Conservation (phyloP, 2,329 filamentous ascomycete species). For the Botrytis aclada region DNA sequence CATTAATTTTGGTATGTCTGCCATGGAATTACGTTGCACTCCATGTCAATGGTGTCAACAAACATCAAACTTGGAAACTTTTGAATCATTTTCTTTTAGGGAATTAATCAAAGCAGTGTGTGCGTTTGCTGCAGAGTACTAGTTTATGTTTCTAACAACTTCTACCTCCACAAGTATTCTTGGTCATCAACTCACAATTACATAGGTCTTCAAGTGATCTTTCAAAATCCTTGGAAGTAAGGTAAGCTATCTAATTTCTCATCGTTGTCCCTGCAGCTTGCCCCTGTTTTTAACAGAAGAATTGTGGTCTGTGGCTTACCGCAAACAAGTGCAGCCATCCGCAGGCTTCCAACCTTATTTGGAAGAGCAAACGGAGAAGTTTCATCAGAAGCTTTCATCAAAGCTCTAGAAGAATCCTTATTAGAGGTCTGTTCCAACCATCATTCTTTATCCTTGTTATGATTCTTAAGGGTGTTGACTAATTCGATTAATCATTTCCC, state of each 20-base stretch:
- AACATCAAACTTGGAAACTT: constrained; percentile 8
- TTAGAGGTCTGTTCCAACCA: constrained; percentile 8
- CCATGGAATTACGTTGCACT: not conserved
- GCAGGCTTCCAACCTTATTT: constrained; percentile 25
- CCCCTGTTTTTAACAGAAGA: constrained; percentile 20
- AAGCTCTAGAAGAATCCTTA: constrained; percentile 18
- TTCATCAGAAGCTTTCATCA: constrained; percentile 15
- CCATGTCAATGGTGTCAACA: not conserved
- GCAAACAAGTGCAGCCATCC: constrained; percentile 29
- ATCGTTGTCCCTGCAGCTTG: constrained; percentile 18
- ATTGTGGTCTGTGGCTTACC: constrained; percentile 25
- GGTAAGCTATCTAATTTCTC: not conserved
- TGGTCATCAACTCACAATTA: not conserved
- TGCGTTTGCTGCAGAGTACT: not conserved
- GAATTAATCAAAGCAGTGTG: not conserved
- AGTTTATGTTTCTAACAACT: not conserved
- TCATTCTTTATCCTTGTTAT: constrained; percentile 7
- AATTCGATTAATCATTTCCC: not conserved
- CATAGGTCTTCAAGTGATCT: constrained; percentile 2
- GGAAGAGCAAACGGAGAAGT: constrained; percentile 29
- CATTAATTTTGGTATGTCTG: not conserved
- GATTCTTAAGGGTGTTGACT: constrained; percentile 11
- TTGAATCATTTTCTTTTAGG: not conserved
- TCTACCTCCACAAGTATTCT: not conserved
- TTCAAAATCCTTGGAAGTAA: constrained; percentile 5